Conservation (phyloP, 164 flowering plant genomes). For the grape (Vitis vinifera) region ASM3070453v1 NC_081818.1:23893001-23893500, state of each 20-base stretch:
- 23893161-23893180: conserved; percentile 87
- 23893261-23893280: conserved; percentile 78
- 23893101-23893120: too few species aligned
- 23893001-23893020: too few species aligned
- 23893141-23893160: conserved; percentile 46
- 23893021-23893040: too few species aligned
- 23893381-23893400: conserved; percentile 47
- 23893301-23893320: conserved; percentile 57
- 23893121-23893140: too few species aligned
- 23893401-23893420: conserved; percentile 61
- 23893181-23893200: conserved; percentile 82
- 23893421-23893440: conserved; percentile 21
- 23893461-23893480: background rate
- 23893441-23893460: too few species aligned
- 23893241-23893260: conserved; percentile 53
- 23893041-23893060: too few species aligned
- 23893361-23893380: conserved; percentile 76
- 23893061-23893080: too few species aligned
- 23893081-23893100: too few species aligned
- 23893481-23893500: background rate
- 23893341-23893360: conserved; percentile 73
- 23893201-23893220: conserved; percentile 86
- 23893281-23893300: conserved; percentile 76
- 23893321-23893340: conserved; percentile 72
- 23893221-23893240: conserved; percentile 69